Evolutionary conservation across 2,329 filamentous ascomycete genomes (phyloP), one percentile per base, ranked within the genome.

Genomic region (Penicillium olsonii): DNA sequence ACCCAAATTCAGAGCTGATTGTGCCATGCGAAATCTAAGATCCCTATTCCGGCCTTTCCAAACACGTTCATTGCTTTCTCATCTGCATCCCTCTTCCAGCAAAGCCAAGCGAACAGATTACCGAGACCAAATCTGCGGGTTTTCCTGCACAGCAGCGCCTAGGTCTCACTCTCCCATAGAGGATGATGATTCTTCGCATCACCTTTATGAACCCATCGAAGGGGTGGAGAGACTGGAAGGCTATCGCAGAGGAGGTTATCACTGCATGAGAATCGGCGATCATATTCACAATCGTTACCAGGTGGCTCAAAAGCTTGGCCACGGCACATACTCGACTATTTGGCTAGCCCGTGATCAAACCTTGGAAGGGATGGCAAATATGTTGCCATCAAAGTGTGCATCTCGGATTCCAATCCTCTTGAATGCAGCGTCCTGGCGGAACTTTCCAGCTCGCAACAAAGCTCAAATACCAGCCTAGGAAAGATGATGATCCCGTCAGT

Each of bases 291-390:
- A 43, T 56, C 61, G 69, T 5, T 75, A 75, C 53, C 63, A 65
- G 8, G 56, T 75, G 9, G 54, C 74, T 7, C 67, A 73, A 3
- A 75, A 76, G 54, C 65, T 75, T 3, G 70, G 72, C 1, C 69
- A 69, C 53, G 71, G 72, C 19, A 56, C 63, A 3, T 70, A 63
- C 43, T 75, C 69, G 8, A 74, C 61, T 1, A 57, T 46, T 12
- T 64, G 63, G 66, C 57, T 69, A 33, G 60, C 63, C 34, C 53
- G 48, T 31, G 63, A 68, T 52, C 48, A 61, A 42, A n/a, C n/a
- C n/a, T n/a, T n/a, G n/a, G n/a, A n/a, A 43, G 17, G 53, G 38
- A 19, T 6, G 50, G 52, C 12, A 50, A 27, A 56, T 62, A 64
- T 37, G 57, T 67, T 26, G 63, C 65, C 8, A 14, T 67, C 1